Base-by-base conservation (phyloP, 1,284 basidiomycete species). In the Leccinum griseonigrum region DNA sequence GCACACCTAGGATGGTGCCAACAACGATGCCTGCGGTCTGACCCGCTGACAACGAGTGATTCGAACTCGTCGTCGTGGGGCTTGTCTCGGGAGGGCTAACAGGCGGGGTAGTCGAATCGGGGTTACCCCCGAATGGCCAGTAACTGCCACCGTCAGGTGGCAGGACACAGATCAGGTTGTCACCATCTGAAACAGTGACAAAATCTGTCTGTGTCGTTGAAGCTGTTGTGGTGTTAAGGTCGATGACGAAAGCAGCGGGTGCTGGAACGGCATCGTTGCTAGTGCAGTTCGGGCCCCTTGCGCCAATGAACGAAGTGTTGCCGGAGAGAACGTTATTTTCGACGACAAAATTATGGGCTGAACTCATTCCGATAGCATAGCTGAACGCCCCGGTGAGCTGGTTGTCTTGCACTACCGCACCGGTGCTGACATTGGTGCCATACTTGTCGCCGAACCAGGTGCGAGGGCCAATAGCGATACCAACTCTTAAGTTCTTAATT, bases 241-340 rank as follows among this genome's bases (percentile, higher is more conserved):
- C 83, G 54, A 85, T 72, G 60, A 91, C 79, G 70, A 89, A 91
- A 3, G 87, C 74, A 29, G 79, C 77, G 18, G 88, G 82, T 7
- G 70, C 63, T 29, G 89, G 85, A 18, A 81, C 78, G n/a, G 72
- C 67, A 62, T 85, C 80, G 18, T 71, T 75, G 14, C 76, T 67
- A 22, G 82, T 85, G 74, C 92, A 94, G 68, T 92, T 90, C 2
- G 85, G 84, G 2, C 89, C 90, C 14, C 82, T 81, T 8, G 78
- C 78, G 52, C 91, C 91, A 65, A 93, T 88, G 74, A 93, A 94
- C 4, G 89, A 85, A 3, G 85, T 86, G 72, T 93, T 93, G 13
- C 86, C 88, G 13, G 83, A 59, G 53, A 94, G 78, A 3, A 75
- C 67, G 73, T 93, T 93, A 69, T 82, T 81, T 60, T 83, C 74